These are phyloP conservation scores for Fusarium praegraminearum DNA, from an alignment of 2,329 filamentous ascomycete genomes.

Conservation along the genomic window DNA sequence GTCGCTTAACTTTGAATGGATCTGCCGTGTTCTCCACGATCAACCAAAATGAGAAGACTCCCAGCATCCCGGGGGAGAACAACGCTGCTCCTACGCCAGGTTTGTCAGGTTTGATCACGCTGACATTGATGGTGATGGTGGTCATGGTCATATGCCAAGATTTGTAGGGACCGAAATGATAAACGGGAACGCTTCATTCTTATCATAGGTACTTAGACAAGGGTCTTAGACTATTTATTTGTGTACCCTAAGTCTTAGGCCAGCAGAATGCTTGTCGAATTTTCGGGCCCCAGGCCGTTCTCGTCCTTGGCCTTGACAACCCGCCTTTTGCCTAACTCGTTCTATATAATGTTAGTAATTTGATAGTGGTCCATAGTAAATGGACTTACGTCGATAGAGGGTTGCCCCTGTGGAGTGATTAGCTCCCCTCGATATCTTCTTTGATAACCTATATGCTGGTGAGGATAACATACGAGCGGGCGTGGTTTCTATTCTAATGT, in stretches of 20 bases:
- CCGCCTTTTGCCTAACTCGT: no score
- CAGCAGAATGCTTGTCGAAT: background rate
- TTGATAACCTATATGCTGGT: no score
- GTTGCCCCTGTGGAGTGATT: no score
- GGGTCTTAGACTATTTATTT: no score
- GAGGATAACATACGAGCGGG: no score
- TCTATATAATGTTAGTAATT: no score
- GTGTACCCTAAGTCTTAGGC: background rate
- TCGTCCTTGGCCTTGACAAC: no score
- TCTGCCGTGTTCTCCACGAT: background rate
- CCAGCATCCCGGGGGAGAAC: background rate
- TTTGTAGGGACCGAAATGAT: background rate
- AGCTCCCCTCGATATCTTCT: no score
- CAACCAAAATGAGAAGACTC: accelerated
- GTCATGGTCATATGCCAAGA: background rate
- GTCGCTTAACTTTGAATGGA: background rate
- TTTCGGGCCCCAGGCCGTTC: background rate
- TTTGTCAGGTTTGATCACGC: accelerated
- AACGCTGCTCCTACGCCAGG: background rate
- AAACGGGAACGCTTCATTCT: background rate
- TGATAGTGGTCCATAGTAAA: no score
- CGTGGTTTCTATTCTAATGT: background rate
- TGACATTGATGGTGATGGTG: background rate
- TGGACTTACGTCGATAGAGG: no score
- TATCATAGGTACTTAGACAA: no score